phyloP scores from a whole-genome alignment of 306 rosid species.

The Vigna nakashimae region DNA sequence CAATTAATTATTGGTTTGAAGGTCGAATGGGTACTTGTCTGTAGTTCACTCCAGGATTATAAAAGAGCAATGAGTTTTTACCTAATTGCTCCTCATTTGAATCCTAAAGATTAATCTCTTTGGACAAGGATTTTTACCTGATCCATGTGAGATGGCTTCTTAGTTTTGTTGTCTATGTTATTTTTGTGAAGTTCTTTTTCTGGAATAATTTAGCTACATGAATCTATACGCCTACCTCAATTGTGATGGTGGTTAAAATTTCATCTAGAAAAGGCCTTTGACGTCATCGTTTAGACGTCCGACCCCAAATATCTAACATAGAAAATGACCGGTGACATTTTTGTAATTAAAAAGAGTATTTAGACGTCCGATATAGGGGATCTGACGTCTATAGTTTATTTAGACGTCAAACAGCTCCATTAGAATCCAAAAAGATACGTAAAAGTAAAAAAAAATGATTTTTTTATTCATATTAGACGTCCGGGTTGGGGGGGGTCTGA shows the following conservation, averaged over 20 bases:
- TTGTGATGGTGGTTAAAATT: constrained; percentile 27
- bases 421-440: no score
- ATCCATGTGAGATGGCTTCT: constrained; percentile 69
- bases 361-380: no score
- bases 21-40: constrained; percentile 56
- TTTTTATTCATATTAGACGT: no score
- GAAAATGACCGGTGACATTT: no score
- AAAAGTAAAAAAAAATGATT: no score
- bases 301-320: no score
- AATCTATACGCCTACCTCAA: constrained; percentile 1
- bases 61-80: constrained; percentile 70
- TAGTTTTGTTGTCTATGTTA: constrained; percentile 35
- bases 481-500: no score
- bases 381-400: no score
- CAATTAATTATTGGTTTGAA: no score
- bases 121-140: constrained; percentile 74
- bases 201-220: constrained; percentile 28
- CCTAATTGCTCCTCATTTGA: constrained; percentile 81
- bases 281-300: no score
- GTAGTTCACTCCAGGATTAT: constrained; percentile 61
- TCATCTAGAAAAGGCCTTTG: not conserved
- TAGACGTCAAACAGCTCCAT: no score
- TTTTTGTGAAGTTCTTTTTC: constrained; percentile 39
- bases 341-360: no score
- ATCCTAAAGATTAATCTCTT: constrained; percentile 71